These are phyloP conservation scores for Beauveria bassiana DNA, from an alignment of 2,329 filamentous ascomycete species.

Conservation along the genomic window DNA sequence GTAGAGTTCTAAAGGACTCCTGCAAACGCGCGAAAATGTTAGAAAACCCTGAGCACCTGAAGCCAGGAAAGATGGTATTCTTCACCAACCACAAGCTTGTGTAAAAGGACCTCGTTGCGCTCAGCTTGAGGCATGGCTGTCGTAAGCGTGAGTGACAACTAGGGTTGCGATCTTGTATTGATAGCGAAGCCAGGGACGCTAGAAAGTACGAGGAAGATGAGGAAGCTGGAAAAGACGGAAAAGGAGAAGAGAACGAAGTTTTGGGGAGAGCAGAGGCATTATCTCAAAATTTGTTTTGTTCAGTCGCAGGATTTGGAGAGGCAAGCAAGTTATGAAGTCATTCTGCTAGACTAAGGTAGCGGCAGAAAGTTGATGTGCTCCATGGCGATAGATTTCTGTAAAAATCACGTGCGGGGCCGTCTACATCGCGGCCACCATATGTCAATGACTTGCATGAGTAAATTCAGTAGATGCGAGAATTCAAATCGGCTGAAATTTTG, in stretches of 20 bases:
- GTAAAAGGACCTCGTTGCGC: not conserved
- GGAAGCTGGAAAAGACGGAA: not conserved
- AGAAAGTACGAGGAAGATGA: not conserved
- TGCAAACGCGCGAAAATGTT: conserved; percentile 23
- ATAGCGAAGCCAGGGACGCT: not conserved
- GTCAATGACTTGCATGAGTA: not conserved
- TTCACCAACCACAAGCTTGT: conserved; percentile 2
- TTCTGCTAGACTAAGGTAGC: not conserved
- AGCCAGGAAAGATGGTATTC: not conserved
- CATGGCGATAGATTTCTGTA: not conserved
- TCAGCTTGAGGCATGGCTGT: not conserved
- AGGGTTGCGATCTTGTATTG: not conserved
- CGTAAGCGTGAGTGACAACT: not conserved
- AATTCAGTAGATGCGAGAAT: not conserved
- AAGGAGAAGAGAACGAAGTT: not conserved
- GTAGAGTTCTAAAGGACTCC: conserved; percentile 63
- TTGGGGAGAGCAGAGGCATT: not conserved
- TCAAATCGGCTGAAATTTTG: not conserved
- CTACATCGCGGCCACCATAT: not conserved
- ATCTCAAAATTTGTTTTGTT: not conserved
- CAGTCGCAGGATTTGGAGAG: not conserved
- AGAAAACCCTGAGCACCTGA: not conserved
- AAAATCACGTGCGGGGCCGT: conserved; percentile 5
- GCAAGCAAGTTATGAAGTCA: not conserved
- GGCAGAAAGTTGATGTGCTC: not conserved